Base-by-base conservation (phyloP, 1,284 basidiomycete genomes). In the Hemileia vastatrix region DNA sequence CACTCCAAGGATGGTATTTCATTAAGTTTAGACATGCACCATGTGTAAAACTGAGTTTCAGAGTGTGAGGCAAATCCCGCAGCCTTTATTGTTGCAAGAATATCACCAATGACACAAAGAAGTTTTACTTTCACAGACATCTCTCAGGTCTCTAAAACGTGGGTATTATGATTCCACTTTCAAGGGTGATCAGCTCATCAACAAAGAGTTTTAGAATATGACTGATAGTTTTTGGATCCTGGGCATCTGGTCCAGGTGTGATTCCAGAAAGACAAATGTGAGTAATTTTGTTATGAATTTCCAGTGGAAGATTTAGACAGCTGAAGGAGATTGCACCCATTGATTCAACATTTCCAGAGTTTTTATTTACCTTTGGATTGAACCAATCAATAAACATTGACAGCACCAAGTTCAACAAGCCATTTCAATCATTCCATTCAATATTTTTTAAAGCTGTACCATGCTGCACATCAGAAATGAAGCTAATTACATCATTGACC, bases 311-410 rank as follows among this genome's bases (percentile, higher is more conserved):
- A 43, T 65, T 65, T n/a, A 65, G 47, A 43, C 64, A 65, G 45
- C 44, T 48, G 23, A 65, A 18, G 6, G 63, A 51, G 40, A 65
- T 21, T 23, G 61, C 47, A 4, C 64, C 64, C n/a, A 52, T 62
- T 48, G 64, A 65, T 45, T 54, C 11, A n/a, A n/a, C n/a, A n/a
- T n/a, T n/a, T n/a, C n/a, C n/a, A n/a, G n/a, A n/a, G n/a, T n/a
- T n/a, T n/a, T 18, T 51, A 52, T 63, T 57, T 51, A 49, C 56
- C n/a, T 49, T 45, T 36, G 54, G 61, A 51, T 65, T 65, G 47
- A 64, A 64, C 61, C 64, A 65, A 18, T 64, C 64, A 43, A 63
- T 52, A 43, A 61, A 65, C n/a, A 65, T 21, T 18, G 47, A 55
- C n/a, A 65, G 13, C 18, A 13, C 48, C 15, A 58, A 18, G 2